Evolutionary conservation across 2,329 filamentous ascomycete genomes (phyloP).

Genomic region (Nemania sp.): DNA sequence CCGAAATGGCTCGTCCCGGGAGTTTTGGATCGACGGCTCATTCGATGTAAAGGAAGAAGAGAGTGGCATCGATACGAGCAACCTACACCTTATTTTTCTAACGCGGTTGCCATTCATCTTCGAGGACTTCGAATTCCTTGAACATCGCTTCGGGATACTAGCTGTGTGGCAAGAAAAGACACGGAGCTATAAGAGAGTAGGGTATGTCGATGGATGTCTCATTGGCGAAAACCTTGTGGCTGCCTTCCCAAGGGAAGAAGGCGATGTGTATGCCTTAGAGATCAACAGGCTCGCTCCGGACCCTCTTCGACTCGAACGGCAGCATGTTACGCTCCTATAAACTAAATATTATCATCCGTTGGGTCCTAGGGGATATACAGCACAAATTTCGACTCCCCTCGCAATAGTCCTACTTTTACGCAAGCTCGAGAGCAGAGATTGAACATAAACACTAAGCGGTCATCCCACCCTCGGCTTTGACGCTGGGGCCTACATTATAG

Average conservation of each 20-base stretch:
- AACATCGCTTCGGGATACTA: conserved; percentile 40
- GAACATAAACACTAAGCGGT: background rate
- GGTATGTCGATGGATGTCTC: conserved; percentile 13
- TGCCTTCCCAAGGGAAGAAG: conserved; percentile 5
- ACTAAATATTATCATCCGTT: background rate
- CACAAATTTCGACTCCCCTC: background rate
- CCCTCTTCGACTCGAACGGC: conserved; percentile 5
- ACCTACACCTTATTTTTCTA: conserved; percentile 26
- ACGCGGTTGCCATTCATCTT: conserved; percentile 37
- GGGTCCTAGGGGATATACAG: background rate
- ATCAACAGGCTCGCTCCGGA: conserved; percentile 5
- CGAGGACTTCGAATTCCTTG: conserved; percentile 32
- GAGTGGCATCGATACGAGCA: background rate
- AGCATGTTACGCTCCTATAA: background rate
- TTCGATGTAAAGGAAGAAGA: conserved; percentile 32
- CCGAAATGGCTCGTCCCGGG: background rate
- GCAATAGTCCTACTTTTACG: background rate
- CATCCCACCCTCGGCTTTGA: background rate
- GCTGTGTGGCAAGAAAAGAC: conserved; percentile 16
- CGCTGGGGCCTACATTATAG: background rate
- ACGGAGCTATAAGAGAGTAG: background rate
- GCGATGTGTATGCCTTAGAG: conserved; percentile 3
- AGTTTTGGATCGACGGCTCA: conserved; percentile 39
- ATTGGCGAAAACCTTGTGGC: background rate
- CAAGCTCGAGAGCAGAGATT: background rate